Percentiles rank a stretch among this genome's conserved stretches.
Conservation (phyloP, 208 protist genomes). For the Phytomonas sp. region DNA sequence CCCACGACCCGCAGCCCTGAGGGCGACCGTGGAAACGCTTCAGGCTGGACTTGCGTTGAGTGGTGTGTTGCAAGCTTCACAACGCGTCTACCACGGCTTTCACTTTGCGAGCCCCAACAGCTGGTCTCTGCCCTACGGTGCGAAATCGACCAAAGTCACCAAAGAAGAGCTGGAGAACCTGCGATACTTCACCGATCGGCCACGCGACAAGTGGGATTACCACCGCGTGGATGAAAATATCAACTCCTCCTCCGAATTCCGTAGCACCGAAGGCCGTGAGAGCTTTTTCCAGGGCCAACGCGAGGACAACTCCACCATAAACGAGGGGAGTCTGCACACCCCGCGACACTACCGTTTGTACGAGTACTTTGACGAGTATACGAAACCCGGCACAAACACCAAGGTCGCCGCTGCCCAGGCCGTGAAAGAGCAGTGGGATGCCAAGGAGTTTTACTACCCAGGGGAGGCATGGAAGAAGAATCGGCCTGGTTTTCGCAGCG, state of each 20-base stretch:
- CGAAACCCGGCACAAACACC: conserved; percentile 65
- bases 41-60: not conserved
- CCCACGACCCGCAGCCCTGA: not conserved
- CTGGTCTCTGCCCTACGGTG: conserved; percentile 68
- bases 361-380: conserved; percentile 89
- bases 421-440: conserved; percentile 85
- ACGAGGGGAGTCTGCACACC: conserved; percentile 66
- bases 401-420: conserved; percentile 71
- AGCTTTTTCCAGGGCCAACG: conserved; percentile 66
- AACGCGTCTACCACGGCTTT: conserved; percentile 57
- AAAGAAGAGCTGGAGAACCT: conserved; percentile 67
- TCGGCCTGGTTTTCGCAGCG: conserved; percentile 76
- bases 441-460: conserved; percentile 85
- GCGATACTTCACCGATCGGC: conserved; percentile 57
- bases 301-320: conserved; percentile 65
- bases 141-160: conserved; percentile 34
- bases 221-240: conserved; percentile 85
- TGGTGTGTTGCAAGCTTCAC: not conserved
- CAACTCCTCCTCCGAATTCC: conserved; percentile 76
- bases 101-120: conserved; percentile 71
- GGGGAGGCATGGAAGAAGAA: conserved; percentile 82
- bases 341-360: conserved; percentile 77
- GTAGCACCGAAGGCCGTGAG: conserved; percentile 48
- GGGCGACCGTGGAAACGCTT: not conserved
- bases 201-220: conserved; percentile 79